phyloP scores from a whole-genome alignment of 2,329 filamentous ascomycete genomes.

The Spiromastix sp. region DNA sequence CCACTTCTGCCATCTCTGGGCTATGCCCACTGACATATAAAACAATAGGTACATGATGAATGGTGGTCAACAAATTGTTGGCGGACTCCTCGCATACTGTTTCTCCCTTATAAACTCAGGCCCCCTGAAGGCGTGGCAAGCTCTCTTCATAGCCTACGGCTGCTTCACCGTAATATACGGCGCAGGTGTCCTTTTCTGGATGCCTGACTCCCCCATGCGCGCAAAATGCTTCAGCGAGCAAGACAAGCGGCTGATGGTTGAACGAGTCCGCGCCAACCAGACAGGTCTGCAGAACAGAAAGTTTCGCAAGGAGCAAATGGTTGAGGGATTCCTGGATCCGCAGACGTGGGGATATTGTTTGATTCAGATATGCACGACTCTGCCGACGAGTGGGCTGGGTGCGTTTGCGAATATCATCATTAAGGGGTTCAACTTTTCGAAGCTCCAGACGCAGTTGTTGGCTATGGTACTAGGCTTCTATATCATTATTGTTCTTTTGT shows the following conservation, averaged over 20 bases:
- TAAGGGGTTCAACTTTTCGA: constrained; percentile 54
- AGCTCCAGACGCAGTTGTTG: constrained; percentile 59
- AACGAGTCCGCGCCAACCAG: constrained; percentile 51
- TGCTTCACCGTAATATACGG: constrained; percentile 53
- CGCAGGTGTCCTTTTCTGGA: constrained; percentile 51
- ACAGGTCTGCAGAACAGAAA: constrained; percentile 50
- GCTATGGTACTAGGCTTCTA: constrained; percentile 60
- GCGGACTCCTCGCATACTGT: constrained; percentile 55
- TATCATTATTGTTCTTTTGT: constrained; percentile 60
- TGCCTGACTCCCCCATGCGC: constrained; percentile 62
- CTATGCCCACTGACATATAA: not conserved
- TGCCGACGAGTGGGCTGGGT: constrained; percentile 63
- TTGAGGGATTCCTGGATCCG: constrained; percentile 52
- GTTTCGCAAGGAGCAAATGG: constrained; percentile 44
- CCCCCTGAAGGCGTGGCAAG: constrained; percentile 55
- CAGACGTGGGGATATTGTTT: constrained; percentile 56
- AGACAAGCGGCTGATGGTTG: constrained; percentile 54
- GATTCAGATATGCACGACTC: constrained; percentile 60
- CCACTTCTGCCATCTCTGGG: not conserved
- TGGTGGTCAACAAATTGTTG: constrained; percentile 61
- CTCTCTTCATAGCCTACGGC: constrained; percentile 59
- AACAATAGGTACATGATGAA: constrained; percentile 62
- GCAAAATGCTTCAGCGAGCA: constrained; percentile 58
- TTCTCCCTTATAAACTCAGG: constrained; percentile 42
- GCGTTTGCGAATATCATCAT: constrained; percentile 69